Conservation (phyloP, 257 asterid species). For the Plantago elongata region DNA sequence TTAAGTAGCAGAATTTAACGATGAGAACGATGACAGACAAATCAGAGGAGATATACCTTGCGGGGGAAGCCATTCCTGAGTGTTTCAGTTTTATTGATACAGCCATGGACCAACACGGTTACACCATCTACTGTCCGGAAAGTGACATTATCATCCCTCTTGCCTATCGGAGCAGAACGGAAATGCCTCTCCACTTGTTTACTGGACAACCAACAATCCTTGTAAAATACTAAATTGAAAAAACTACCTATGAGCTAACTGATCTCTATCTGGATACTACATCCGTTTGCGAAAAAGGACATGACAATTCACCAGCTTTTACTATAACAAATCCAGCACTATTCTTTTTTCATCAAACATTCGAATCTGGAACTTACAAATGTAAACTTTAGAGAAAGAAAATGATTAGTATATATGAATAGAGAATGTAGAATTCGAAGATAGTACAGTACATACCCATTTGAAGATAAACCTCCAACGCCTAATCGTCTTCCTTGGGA, state of each 20-base stretch:
- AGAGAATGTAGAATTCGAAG: neutral
- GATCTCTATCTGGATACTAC: neutral
- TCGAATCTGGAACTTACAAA: neutral
- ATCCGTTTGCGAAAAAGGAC: neutral
- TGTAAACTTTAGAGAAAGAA: no score
- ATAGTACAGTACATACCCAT: slow-evolving; percentile 30
- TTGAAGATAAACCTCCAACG: slow-evolving; percentile 43
- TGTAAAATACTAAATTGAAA: slow-evolving; percentile 3
- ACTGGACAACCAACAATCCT: slow-evolving; percentile 31
- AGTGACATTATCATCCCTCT: slow-evolving; percentile 54
- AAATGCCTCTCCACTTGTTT: slow-evolving; percentile 40
- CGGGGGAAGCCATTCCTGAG: slow-evolving; percentile 52
- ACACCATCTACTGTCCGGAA: slow-evolving; percentile 60
- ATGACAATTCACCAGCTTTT: neutral
- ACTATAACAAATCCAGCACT: no score
- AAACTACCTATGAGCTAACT: slow-evolving; percentile 6
- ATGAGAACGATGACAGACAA: neutral
- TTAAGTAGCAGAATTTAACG: neutral
- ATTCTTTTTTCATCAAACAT: neutral
- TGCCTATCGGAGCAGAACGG: slow-evolving; percentile 46
- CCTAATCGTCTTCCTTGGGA: slow-evolving; percentile 37
- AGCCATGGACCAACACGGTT: slow-evolving; percentile 44
- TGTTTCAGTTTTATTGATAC: slow-evolving; percentile 46
- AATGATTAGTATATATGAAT: no score
- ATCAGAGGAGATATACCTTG: slow-evolving; percentile 38